Percentiles rank a stretch among this genome's conserved stretches.
These are phyloP conservation scores for Clitopilus passeckerianus DNA, from an alignment of 768 basidiomycete species.

Conservation along the genomic window DNA sequence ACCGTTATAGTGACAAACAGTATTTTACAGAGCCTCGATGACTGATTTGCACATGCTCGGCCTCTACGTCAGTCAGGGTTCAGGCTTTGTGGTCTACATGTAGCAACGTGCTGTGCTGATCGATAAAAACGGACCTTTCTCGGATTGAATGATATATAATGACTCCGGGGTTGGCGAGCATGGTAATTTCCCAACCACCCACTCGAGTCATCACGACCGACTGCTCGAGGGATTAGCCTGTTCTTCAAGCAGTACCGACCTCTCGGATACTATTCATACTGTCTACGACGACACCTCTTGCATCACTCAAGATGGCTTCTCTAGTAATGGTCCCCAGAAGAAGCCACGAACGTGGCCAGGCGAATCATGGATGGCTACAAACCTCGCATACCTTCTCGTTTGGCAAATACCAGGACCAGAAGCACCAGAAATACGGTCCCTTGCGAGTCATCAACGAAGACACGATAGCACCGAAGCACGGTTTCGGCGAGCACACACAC, in stretches of 20 bases:
- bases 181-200: background rate
- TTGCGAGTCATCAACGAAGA: slow-evolving; percentile 93
- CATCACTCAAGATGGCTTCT: slow-evolving; percentile 12
- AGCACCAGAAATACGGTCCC: slow-evolving; percentile 59
- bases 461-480: slow-evolving; percentile 66
- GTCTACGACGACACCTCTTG: background rate
- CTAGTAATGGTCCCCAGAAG: slow-evolving; percentile 47
- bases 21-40: background rate
- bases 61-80: background rate
- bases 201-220: background rate
- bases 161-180: background rate
- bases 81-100: background rate
- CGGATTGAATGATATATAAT: background rate
- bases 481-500: slow-evolving; percentile 85
- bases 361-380: slow-evolving; percentile 84
- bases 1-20: background rate
- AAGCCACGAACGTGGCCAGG: slow-evolving; percentile 63
- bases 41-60: background rate
- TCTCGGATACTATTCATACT: too few relatives aligned
- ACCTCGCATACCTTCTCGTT: slow-evolving; percentile 84
- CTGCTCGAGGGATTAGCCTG: too few relatives aligned
- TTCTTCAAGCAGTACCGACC: too few relatives aligned
- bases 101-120: background rate
- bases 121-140: background rate
- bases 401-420: slow-evolving; percentile 59